These are phyloP conservation scores for Cokeromyces recurvatus DNA, from an alignment of 371 early-diverging fungal species.

Conservation along the genomic window DNA sequence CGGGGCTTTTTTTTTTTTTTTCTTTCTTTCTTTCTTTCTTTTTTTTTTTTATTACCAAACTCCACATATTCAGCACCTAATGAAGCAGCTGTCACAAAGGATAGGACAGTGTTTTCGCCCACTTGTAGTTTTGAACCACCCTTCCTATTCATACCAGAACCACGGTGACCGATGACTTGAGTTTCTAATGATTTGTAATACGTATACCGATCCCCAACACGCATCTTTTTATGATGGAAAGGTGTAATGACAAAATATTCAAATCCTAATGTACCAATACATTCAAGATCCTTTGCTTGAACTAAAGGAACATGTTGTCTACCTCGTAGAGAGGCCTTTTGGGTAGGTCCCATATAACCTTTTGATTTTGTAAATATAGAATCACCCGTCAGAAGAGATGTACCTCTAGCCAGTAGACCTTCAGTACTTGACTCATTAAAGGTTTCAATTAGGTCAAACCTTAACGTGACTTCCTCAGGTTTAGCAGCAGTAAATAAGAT, in stretches of 20 bases:
- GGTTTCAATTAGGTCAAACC: conserved; percentile 64
- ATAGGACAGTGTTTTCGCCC: conserved; percentile 92
- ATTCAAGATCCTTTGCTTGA: conserved; percentile 46
- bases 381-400: conserved; percentile 51
- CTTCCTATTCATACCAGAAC: conserved; percentile 84
- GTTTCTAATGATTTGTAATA: conserved; percentile 65
- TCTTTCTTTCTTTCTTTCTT: background rate
- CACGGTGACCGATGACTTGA: conserved; percentile 92
- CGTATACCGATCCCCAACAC: conserved; percentile 53
- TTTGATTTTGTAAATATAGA: conserved; percentile 36
- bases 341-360: conserved; percentile 35
- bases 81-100: conserved; percentile 84
- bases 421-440: conserved; percentile 41
- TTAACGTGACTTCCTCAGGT: conserved; percentile 53
- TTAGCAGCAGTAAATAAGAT: conserved; percentile 46
- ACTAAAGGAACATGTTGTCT: conserved; percentile 59
- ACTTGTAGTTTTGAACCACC: conserved; percentile 64
- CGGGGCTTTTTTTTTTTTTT: no score
- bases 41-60: conserved; percentile 59
- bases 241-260: conserved; percentile 68
- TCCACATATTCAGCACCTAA: conserved; percentile 92
- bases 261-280: conserved; percentile 57
- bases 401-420: conserved; percentile 55
- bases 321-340: conserved; percentile 38
- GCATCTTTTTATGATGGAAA: conserved; percentile 58